phyloP scores from a whole-genome alignment of 192 early-diverging fungal species.

The Geosiphon pyriformis region DNA sequence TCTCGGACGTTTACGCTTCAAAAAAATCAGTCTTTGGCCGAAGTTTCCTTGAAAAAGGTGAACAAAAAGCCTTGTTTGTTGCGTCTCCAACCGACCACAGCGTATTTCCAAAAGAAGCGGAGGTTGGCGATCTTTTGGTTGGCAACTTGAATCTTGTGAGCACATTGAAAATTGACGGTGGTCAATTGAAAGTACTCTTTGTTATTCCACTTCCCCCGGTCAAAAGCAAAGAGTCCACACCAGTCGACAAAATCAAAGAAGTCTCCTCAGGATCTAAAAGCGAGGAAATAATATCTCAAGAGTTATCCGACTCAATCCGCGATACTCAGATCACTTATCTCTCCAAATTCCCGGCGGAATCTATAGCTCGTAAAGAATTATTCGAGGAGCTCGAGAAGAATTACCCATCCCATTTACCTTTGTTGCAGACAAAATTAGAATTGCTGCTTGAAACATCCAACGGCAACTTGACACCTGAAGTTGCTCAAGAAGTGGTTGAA shows the following conservation, averaged over 20 bases:
- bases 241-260: conserved; percentile 4
- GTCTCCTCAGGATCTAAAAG: conserved; percentile 40
- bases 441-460: conserved; percentile 45
- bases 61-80: conserved; percentile 50
- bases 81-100: conserved; percentile 45
- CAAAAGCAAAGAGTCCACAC: conserved; percentile 44
- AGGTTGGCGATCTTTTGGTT: conserved; percentile 72
- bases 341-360: conserved; percentile 67
- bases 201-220: conserved; percentile 41
- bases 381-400: conserved; percentile 57
- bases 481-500: conserved; percentile 46
- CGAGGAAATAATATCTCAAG: conserved; percentile 39
- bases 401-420: conserved; percentile 51
- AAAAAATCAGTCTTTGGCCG: conserved; percentile 42
- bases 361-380: conserved; percentile 46
- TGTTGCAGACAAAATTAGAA: conserved; percentile 52
- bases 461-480: conserved; percentile 39
- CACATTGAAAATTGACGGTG: conserved; percentile 39
- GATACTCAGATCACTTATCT: conserved; percentile 75
- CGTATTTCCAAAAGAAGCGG: conserved; percentile 60
- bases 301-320: conserved; percentile 65
- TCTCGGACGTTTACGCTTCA: conserved; percentile 47
- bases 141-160: conserved; percentile 59
- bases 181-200: conserved; percentile 45
- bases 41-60: conserved; percentile 45